A percentile compares a stretch with the other conserved stretches of the same genome.
Conservation (phyloP, 2,329 filamentous ascomycete genomes). For the Xylaria sp. region DNA sequence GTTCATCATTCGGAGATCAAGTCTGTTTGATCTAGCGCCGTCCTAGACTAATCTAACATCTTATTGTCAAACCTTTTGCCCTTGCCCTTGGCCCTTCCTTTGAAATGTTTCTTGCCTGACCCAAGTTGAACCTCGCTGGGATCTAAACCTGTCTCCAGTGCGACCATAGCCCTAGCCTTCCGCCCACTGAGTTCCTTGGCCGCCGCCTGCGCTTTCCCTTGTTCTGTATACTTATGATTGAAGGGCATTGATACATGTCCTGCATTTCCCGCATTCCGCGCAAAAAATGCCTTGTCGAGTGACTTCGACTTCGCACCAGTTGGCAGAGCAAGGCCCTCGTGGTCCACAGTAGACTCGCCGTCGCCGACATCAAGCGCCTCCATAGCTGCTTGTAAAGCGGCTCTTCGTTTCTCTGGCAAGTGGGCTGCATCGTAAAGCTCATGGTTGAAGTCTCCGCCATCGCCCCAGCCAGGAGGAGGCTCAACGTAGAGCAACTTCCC, state of each 20-base stretch:
- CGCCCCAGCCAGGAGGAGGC: conserved; percentile 79
- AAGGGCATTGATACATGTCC: conserved; percentile 83
- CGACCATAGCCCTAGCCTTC: conserved; percentile 82
- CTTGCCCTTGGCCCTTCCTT: conserved; percentile 75
- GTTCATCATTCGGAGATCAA: not conserved
- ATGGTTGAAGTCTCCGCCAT: conserved; percentile 82
- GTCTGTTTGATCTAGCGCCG: not conserved
- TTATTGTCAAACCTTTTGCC: conserved; percentile 58
- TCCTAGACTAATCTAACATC: conserved; percentile 50
- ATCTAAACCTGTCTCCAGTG: conserved; percentile 86
- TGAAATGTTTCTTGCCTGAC: conserved; percentile 91
- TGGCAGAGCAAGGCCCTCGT: conserved; percentile 62
- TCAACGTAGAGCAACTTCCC: conserved; percentile 94
- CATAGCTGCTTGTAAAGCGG: conserved; percentile 65
- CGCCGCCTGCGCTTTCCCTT: conserved; percentile 65
- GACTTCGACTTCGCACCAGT: conserved; percentile 78
- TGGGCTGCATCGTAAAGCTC: conserved; percentile 88
- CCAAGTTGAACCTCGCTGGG: conserved; percentile 75
- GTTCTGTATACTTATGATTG: conserved; percentile 87
- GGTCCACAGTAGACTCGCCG: conserved; percentile 50
- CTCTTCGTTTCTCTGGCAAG: conserved; percentile 82
- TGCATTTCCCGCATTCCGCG: conserved; percentile 55
- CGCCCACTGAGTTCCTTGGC: conserved; percentile 81
- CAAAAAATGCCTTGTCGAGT: conserved; percentile 93
- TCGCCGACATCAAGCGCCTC: conserved; percentile 58